Base-by-base conservation (phyloP, 768 basidiomycete genomes). In the Leccinum uliginosum region DNA sequence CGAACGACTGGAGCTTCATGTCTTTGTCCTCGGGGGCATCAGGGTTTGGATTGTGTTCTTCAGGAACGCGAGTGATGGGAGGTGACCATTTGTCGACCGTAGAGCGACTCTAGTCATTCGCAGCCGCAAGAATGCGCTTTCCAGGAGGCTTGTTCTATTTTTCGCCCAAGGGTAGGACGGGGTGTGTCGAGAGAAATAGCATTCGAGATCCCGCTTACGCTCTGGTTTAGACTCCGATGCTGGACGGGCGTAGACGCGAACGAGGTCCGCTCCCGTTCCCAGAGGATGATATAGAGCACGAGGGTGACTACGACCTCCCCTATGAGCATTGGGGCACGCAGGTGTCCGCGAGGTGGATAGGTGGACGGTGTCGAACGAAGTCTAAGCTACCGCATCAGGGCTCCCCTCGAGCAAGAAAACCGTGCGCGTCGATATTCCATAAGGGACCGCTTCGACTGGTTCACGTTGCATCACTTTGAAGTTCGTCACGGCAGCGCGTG, bases 11-110 rank as follows among this genome's bases (percentile, higher is more conserved):
- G n/a, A n/a, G n/a, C n/a, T n/a, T n/a, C n/a, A n/a, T n/a, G n/a
- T n/a, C n/a, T n/a, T n/a, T n/a, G n/a, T n/a, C n/a, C n/a, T n/a
- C n/a, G n/a, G n/a, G n/a, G n/a, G n/a, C n/a, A n/a, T n/a, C n/a
- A n/a, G n/a, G n/a, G n/a, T n/a, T n/a, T n/a, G n/a, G n/a, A 4
- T n/a, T n/a, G n/a, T n/a, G n/a, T n/a, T n/a, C n/a, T n/a, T n/a
- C n/a, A n/a, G 74, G 76, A 48, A 76, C 54, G 9, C 62, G 68
- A 29, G 73, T 75, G 34, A 76, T 68, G 3, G 66, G 55, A 12
- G 74, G 75, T 1, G 74, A 73, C 70, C 75, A 71, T 35, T 45
- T 32, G n/a, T 23, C 44, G 12, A 26, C 21, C 26, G 17, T 47
- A 23, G 38, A 44, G 40, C 34, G 50, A 34, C 48, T 43, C 4